Evolutionary conservation across 495 filamentous ascomycete species (phyloP), one percentile per base, ranked within the genome.

Genomic region (Lindgomyces ingoldianus): DNA sequence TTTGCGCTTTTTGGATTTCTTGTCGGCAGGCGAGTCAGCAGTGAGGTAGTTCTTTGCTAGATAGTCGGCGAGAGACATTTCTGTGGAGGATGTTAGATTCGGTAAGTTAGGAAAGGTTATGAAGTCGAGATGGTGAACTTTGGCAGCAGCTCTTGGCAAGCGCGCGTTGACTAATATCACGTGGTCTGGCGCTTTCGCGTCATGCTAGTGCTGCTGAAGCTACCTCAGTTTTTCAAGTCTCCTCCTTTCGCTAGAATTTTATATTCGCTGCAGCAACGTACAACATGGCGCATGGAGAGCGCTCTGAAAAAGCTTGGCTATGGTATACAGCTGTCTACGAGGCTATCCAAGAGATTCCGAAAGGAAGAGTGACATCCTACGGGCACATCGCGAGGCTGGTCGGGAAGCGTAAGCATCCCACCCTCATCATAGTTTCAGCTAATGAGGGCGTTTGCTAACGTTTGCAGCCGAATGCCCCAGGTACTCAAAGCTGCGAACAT

Each of bases 21-120:
- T 87, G 48, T 87, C 85, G 44, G 6, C 33, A 6, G 33, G 33
- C 33, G 85, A 77, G 74, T 93, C 90, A 29, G 90, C 89, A 3
- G 83, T 91, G 36, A 99, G 87, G 77, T 99, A 99, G 76, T 92
- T 96, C 67, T 92, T 89, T 55, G 94, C 93, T 52, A 99, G 87
- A 76, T 98, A 99, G 75, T 86, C 84, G 26, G 92, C 87, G 67
- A 96, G 84, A 57, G 87, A 83, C 74, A 79, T 80, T 44, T 47
- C 68, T 56, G 52, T 10, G 33, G 29, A 36, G 45, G 58, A 1
- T 18, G 57, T 57, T 42, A 36, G 33, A 6, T 57, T 42, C 51
- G 49, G 48, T 57, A 14, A 12, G 52, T 57, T 30, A 57, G 22
- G 24, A 16, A 36, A 45, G 16, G 10, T 36, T 12, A 45, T 30